Evolutionary conservation across 352 stramenopile species (phyloP).

Genomic region (Phytopythium litorale): DNA sequence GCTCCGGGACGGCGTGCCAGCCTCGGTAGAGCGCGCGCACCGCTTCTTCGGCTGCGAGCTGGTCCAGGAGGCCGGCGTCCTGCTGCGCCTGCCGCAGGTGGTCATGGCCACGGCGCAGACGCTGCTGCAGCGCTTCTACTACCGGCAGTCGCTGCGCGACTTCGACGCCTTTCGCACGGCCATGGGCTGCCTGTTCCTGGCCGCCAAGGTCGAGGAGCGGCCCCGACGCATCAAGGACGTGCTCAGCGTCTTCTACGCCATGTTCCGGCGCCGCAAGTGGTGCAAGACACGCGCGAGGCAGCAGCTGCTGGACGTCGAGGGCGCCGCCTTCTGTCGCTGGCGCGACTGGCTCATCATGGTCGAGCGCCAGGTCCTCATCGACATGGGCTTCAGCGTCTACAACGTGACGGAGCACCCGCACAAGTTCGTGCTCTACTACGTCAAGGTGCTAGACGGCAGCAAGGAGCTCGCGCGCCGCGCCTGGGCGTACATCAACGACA

Average conservation of each 20-base stretch:
- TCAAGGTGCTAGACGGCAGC: slow-evolving; percentile 82
- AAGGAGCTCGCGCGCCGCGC: slow-evolving; percentile 72
- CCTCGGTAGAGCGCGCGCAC: slow-evolving; percentile 26
- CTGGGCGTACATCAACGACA: slow-evolving; percentile 92
- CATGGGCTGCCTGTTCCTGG: slow-evolving; percentile 87
- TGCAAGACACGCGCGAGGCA: slow-evolving; percentile 34
- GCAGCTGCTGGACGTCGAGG: slow-evolving; percentile 67
- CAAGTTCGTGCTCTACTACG: slow-evolving; percentile 93
- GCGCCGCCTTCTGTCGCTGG: slow-evolving; percentile 62
- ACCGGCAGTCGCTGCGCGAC: slow-evolving; percentile 71
- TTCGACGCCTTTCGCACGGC: slow-evolving; percentile 90
- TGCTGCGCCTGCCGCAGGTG: slow-evolving; percentile 86
- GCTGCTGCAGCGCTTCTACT: slow-evolving; percentile 90
- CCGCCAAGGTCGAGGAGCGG: slow-evolving; percentile 88
- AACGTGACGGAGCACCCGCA: slow-evolving; percentile 91
- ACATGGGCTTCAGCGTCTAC: slow-evolving; percentile 92
- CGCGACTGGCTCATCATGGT: slow-evolving; percentile 85
- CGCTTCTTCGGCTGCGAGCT: slow-evolving; percentile 63
- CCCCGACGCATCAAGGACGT: slow-evolving; percentile 79
- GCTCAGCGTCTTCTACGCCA: slow-evolving; percentile 86
- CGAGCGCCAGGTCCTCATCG: slow-evolving; percentile 89
- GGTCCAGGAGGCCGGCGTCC: slow-evolving; percentile 85
- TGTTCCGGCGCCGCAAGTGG: slow-evolving; percentile 72
- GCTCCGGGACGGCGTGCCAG: slow-evolving; percentile 58
- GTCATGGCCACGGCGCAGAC: slow-evolving; percentile 90